These are phyloP conservation scores for Quercus phellos DNA, from an alignment of 331 rosid genomes.

Conservation along the genomic window DNA sequence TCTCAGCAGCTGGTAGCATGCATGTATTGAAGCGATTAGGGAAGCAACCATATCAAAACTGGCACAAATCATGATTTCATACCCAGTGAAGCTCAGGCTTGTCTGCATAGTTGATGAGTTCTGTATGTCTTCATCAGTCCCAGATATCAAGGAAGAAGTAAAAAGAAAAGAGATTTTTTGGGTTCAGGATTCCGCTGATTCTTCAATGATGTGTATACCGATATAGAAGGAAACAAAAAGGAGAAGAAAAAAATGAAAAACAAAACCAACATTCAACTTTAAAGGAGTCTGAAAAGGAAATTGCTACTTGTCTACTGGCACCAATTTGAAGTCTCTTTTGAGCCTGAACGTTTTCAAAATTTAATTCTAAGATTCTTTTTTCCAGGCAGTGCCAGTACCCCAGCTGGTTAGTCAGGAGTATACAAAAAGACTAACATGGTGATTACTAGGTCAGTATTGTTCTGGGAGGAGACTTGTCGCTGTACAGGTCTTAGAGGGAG, in stretches of 20 bases:
- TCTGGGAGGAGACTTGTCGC: neutral
- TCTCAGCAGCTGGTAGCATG: constrained; percentile 74
- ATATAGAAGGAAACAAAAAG: neutral
- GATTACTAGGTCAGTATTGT: neutral
- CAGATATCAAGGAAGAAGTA: no score
- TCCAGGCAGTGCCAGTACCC: neutral
- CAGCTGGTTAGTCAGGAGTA: no score
- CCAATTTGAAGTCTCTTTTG: neutral
- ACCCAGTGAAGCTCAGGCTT: constrained; percentile 8
- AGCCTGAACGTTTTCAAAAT: neutral
- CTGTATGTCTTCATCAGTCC: neutral
- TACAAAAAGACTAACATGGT: neutral
- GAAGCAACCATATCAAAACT: constrained; percentile 81
- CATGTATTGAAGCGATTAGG: constrained; percentile 74
- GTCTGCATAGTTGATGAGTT: constrained; percentile 14
- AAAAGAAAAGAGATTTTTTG: neutral
- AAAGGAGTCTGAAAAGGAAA: neutral
- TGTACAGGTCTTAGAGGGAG: neutral
- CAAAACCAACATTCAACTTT: neutral
- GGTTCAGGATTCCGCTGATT: neutral
- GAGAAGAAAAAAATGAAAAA: neutral
- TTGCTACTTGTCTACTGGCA: neutral
- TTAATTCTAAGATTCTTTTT: neutral
- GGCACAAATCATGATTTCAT: constrained; percentile 56
- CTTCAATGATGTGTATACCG: neutral